A percentile compares a stretch with the other conserved stretches of the same genome.
These are phyloP conservation scores for Hymenoscyphus linearis DNA, from an alignment of 2,329 filamentous ascomycete genomes.

Conservation along the genomic window DNA sequence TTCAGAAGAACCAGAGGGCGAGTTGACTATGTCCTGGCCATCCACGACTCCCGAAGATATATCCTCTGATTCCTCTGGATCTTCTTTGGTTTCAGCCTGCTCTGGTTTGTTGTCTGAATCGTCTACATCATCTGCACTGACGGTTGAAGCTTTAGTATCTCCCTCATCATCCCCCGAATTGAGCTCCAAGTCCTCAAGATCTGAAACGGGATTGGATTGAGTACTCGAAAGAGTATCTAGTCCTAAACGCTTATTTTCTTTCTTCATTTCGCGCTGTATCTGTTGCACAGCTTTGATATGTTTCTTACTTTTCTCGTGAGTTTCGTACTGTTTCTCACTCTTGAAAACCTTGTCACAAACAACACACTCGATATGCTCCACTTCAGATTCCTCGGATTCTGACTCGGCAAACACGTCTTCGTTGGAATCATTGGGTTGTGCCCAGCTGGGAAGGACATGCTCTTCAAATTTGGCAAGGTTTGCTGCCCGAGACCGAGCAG, in stretches of 20 bases:
- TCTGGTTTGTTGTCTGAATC: neutral
- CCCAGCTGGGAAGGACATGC: conserved; percentile 70
- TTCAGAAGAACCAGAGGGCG: conserved; percentile 16
- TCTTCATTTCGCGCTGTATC: conserved; percentile 74
- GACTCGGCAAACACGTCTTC: conserved; percentile 49
- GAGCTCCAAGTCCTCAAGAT: conserved; percentile 20
- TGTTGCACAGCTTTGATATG: conserved; percentile 82
- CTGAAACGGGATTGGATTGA: conserved; percentile 15
- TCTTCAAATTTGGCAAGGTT: conserved; percentile 70
- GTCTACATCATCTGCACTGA: neutral
- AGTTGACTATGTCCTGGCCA: neutral
- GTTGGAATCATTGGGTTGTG: conserved; percentile 51
- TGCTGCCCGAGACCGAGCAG: conserved; percentile 73
- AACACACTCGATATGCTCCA: conserved; percentile 65
- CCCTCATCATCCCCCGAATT: conserved; percentile 3
- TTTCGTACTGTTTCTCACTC: conserved; percentile 85
- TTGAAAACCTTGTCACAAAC: conserved; percentile 78
- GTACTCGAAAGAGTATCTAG: conserved; percentile 32
- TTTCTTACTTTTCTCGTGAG: conserved; percentile 95
- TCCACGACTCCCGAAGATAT: neutral
- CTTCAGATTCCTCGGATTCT: conserved; percentile 46
- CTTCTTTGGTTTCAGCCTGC: neutral
- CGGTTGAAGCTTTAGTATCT: neutral
- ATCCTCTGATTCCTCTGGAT: neutral
- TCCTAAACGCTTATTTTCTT: conserved; percentile 63